These are phyloP conservation scores for Cardiospermum halicacabum DNA, from an alignment of 345 rosid species.

Conservation along the genomic window DNA sequence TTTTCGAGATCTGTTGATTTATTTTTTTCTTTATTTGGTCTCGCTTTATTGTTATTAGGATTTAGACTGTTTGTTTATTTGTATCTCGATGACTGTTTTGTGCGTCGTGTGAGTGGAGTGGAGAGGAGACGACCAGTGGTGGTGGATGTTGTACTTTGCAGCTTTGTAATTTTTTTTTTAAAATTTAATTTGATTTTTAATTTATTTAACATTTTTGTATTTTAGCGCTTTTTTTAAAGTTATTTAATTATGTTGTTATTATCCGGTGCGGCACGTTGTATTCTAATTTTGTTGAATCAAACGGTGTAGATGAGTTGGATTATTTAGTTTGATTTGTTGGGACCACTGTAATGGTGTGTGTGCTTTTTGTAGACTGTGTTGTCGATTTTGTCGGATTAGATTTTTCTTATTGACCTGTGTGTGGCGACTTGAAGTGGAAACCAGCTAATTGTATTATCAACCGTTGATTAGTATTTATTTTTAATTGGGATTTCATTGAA, in stretches of 20 bases:
- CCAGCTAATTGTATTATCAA: too few relatives aligned
- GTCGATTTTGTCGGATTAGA: too few relatives aligned
- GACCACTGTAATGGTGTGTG: too few relatives aligned
- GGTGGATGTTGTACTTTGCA: not conserved
- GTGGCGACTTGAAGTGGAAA: too few relatives aligned
- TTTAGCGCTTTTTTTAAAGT: not conserved
- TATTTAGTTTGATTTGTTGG: too few relatives aligned
- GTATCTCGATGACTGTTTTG: too few relatives aligned
- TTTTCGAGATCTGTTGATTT: constrained; percentile 9
- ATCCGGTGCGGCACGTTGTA: constrained; percentile 2
- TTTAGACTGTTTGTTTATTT: too few relatives aligned
- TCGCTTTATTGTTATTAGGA: not conserved
- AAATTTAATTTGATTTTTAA: not conserved
- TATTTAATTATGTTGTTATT: not conserved
- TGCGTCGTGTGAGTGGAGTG: not conserved
- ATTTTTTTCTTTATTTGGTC: not conserved
- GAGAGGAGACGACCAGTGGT: not conserved
- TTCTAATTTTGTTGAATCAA: constrained; percentile 9
- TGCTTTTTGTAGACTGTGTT: too few relatives aligned
- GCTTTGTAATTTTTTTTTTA: not conserved
- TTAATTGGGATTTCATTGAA: too few relatives aligned
- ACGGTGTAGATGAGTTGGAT: too few relatives aligned
- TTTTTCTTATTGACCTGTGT: too few relatives aligned
- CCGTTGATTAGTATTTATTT: too few relatives aligned
- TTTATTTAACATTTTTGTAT: not conserved